Evolutionary conservation across 2,329 filamentous ascomycete genomes (phyloP).

Genomic region (Chrysoporthe cubensis): DNA sequence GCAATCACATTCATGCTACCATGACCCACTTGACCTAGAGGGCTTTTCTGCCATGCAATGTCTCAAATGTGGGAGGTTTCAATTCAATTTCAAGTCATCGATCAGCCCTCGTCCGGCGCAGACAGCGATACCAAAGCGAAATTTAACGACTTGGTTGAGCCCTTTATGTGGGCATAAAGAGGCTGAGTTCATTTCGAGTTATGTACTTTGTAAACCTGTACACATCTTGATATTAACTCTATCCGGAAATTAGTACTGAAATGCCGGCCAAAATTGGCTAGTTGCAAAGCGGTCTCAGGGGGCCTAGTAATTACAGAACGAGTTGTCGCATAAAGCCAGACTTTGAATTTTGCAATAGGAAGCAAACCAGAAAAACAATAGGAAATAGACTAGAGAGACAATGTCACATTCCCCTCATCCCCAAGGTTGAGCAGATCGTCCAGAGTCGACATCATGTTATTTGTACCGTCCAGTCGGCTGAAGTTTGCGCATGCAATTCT

Average conservation of each 20-base stretch:
- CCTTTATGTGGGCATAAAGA: background rate
- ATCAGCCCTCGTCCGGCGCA: background rate
- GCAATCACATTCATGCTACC: too few species aligned
- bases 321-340: background rate
- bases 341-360: background rate
- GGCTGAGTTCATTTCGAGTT: background rate
- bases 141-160: background rate
- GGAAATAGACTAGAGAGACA: background rate
- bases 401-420: background rate
- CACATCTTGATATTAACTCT: background rate
- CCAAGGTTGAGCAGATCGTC: slow-evolving; percentile 4
- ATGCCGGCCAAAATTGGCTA: too few species aligned
- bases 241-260: background rate
- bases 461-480: slow-evolving; percentile 28
- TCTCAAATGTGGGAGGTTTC: too few species aligned
- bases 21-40: too few species aligned
- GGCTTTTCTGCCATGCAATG: too few species aligned
- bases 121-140: background rate
- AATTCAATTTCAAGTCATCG: background rate
- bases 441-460: slow-evolving; percentile 6
- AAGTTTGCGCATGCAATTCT: slow-evolving; percentile 70
- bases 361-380: background rate
- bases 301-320: background rate
- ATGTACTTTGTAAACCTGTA: background rate
- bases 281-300: background rate